Conservation (phyloP, 129 eudicot species). For the Lactuca saligna region DNA sequence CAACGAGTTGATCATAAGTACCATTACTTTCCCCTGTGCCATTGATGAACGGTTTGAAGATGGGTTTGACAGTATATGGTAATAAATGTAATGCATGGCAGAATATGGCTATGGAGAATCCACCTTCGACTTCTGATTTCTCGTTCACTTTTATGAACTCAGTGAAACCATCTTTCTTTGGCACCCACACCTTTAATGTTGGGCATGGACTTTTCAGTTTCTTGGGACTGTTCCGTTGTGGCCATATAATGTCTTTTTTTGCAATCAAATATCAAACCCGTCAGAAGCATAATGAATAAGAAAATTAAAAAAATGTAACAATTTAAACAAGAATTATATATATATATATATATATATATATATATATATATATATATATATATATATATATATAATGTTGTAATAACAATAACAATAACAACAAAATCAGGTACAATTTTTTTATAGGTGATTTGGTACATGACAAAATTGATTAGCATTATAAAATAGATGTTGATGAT, state of each 20-base stretch:
- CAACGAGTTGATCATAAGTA: constrained; percentile 18
- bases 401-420: not conserved
- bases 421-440: no score
- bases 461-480: no score
- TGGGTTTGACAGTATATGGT: constrained; percentile 17
- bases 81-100: constrained; percentile 18
- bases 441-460: no score
- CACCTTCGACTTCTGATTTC: constrained; percentile 14
- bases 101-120: constrained; percentile 27
- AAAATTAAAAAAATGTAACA: not conserved
- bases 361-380: no score
- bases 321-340: no score
- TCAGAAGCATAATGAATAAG: not conserved
- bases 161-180: constrained; percentile 22
- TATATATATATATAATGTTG: not conserved
- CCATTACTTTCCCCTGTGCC: constrained; percentile 18
- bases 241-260: constrained; percentile 20
- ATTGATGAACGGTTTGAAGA: constrained; percentile 21
- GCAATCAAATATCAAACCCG: not conserved
- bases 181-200: constrained; percentile 27
- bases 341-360: no score
- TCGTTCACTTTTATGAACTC: constrained; percentile 19
- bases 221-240: constrained; percentile 1
- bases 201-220: constrained; percentile 18
- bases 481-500: no score